Evolutionary conservation across 2,329 filamentous ascomycete species (phyloP).

Genomic region (Colletotrichum tofieldiae): DNA sequence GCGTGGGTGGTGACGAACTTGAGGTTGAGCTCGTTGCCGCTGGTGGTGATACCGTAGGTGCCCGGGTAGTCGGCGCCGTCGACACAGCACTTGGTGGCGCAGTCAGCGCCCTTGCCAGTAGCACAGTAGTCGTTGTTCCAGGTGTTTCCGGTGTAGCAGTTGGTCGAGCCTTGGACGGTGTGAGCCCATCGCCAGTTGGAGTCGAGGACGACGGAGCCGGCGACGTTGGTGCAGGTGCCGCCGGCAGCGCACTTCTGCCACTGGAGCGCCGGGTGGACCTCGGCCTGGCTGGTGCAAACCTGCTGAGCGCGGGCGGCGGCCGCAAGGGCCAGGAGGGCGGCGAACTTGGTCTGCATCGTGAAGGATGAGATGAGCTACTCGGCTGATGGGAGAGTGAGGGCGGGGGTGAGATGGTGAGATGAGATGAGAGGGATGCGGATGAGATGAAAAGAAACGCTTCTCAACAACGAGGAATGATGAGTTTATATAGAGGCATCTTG

Average conservation of each 20-base stretch:
- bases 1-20: conserved; percentile 70
- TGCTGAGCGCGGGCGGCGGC: conserved; percentile 65
- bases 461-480: background rate
- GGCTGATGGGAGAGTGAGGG: conserved; percentile 19
- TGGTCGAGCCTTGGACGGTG: conserved; percentile 60
- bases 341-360: conserved; percentile 51
- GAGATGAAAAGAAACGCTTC: background rate
- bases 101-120: conserved; percentile 58
- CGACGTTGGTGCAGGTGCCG: conserved; percentile 65
- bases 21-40: conserved; percentile 66
- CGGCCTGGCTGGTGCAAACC: conserved; percentile 63
- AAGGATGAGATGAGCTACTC: conserved; percentile 35
- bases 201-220: conserved; percentile 69
- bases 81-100: conserved; percentile 66
- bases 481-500: conserved; percentile 32
- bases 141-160: conserved; percentile 71
- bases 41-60: conserved; percentile 70
- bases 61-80: conserved; percentile 68
- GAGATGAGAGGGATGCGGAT: conserved; percentile 4
- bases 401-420: conserved; percentile 19
- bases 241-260: conserved; percentile 68
- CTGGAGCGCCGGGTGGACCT: conserved; percentile 67
- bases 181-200: conserved; percentile 76
- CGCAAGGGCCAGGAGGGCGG: conserved; percentile 58
- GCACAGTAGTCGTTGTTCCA: conserved; percentile 57